Evolutionary conservation across 2,329 filamentous ascomycete species (phyloP).

Genomic region (Plenodomus biglobosus): DNA sequence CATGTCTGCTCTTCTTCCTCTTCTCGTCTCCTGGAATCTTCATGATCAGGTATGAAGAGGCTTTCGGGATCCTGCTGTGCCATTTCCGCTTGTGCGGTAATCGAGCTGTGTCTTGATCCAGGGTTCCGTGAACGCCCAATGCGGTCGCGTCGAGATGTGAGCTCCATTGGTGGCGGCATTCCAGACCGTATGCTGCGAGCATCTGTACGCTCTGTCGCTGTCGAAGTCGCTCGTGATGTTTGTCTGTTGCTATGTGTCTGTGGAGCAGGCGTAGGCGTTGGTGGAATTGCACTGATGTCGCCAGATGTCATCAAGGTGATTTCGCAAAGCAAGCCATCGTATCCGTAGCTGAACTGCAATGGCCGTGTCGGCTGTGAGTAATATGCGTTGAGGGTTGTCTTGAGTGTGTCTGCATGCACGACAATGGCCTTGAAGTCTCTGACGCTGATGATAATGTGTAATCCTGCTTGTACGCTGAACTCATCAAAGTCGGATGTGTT

Average conservation of each 20-base stretch:
- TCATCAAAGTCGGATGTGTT: slow-evolving; percentile 76
- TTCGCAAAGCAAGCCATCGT: slow-evolving; percentile 69
- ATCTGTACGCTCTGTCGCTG: slow-evolving; percentile 21
- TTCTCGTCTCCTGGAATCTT: slow-evolving; percentile 58
- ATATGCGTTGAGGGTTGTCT: slow-evolving; percentile 65
- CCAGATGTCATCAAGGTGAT: slow-evolving; percentile 83
- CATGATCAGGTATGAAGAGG: slow-evolving; percentile 67
- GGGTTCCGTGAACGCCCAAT: slow-evolving; percentile 31
- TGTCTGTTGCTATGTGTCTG: slow-evolving; percentile 33
- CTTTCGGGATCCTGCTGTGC: slow-evolving; percentile 63
- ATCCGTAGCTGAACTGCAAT: slow-evolving; percentile 70
- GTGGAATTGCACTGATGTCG: slow-evolving; percentile 53
- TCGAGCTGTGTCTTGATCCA: slow-evolving; percentile 30
- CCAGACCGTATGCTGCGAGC: slow-evolving; percentile 33
- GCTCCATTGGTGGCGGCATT: slow-evolving; percentile 48
- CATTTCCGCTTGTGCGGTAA: slow-evolving; percentile 15
- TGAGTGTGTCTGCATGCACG: slow-evolving; percentile 70
- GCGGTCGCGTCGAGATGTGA: slow-evolving; percentile 32
- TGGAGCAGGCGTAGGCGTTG: slow-evolving; percentile 15
- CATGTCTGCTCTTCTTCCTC: slow-evolving; percentile 69
- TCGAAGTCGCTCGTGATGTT: slow-evolving; percentile 32
- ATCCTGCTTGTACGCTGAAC: slow-evolving; percentile 71
- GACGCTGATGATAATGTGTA: slow-evolving; percentile 79
- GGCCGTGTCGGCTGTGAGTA: slow-evolving; percentile 73
- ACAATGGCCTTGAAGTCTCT: slow-evolving; percentile 82